phyloP scores from a whole-genome alignment of 768 basidiomycete species.

The Calocybe cyanea region DNA sequence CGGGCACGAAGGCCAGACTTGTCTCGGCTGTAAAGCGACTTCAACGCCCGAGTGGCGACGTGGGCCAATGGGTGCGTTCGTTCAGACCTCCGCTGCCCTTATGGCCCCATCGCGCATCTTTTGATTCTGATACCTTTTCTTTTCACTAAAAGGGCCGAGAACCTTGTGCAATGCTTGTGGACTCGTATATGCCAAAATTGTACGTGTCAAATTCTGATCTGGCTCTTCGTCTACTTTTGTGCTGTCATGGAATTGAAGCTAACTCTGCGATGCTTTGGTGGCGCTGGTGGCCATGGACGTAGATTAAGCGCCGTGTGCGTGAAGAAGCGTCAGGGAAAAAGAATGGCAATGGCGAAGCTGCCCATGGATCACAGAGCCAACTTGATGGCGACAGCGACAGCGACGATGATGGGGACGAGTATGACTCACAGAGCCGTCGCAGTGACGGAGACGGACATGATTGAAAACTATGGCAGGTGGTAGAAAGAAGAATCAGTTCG shows the following conservation, averaged over 20 bases:
- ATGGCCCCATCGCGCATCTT: not conserved
- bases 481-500: too few relatives aligned
- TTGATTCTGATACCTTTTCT: too few relatives aligned
- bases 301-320: conserved; percentile 17
- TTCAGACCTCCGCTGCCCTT: not conserved
- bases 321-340: conserved; percentile 4
- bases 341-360: conserved; percentile 1
- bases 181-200: conserved; percentile 83
- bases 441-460: conserved; percentile 12
- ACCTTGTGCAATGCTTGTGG: conserved; percentile 86
- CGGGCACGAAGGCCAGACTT: conserved; percentile 63
- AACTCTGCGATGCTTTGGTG: not conserved
- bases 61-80: conserved; percentile 67
- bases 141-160: conserved; percentile 70
- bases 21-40: conserved; percentile 78
- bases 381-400: conserved; percentile 7
- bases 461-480: not conserved
- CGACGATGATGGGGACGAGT: conserved; percentile 17
- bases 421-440: conserved; percentile 18
- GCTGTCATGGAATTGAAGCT: not conserved
- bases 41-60: conserved; percentile 87
- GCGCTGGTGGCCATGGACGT: not conserved
- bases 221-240: not conserved
- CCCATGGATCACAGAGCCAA: too few relatives aligned
- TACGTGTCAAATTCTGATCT: conserved; percentile 34